Evolutionary conservation across 2,329 filamentous ascomycete species (phyloP).

Genomic region (Alternaria panax): DNA sequence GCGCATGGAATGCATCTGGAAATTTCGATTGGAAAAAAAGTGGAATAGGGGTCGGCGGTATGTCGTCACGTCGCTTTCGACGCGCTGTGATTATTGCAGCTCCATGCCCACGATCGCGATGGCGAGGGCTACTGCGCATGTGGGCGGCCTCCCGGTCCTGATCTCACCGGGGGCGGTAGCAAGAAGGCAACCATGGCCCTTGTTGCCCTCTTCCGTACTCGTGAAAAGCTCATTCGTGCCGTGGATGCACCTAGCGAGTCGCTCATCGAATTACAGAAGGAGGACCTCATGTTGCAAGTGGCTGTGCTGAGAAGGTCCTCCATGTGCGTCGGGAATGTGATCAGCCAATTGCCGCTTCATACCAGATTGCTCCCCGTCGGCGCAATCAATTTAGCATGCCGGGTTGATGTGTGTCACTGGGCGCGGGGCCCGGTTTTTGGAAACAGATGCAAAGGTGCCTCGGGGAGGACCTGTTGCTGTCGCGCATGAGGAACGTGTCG

Average conservation of each 20-base stretch:
- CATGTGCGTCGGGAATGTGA: not conserved
- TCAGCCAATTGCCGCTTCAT: constrained; percentile 3
- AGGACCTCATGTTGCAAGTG: constrained; percentile 11
- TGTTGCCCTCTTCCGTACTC: constrained; percentile 4
- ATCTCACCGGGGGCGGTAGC: not conserved
- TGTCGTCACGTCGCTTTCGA: not conserved
- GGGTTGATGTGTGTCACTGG: constrained; percentile 6
- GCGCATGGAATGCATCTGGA: not conserved
- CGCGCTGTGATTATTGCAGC: constrained; percentile 4
- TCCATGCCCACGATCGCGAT: not conserved
- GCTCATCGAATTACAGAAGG: constrained; percentile 8
- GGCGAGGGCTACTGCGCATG: constrained; percentile 1
- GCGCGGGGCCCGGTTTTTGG: not conserved
- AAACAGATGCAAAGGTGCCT: not conserved
- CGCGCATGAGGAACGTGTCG: not conserved
- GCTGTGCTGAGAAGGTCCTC: constrained; percentile 17
- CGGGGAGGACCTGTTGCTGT: not conserved
- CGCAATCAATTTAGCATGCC: constrained; percentile 5
- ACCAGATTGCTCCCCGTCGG: constrained; percentile 1
- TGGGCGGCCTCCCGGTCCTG: constrained; percentile 15
- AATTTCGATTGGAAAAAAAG: not conserved
- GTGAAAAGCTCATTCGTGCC: constrained; percentile 4
- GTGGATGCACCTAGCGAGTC: constrained; percentile 3
- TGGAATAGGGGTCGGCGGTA: not conserved
- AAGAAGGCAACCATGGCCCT: constrained; percentile 11